Evolutionary conservation across 2,329 filamentous ascomycete genomes (phyloP).

Genomic region (Lecanicillium sp.): DNA sequence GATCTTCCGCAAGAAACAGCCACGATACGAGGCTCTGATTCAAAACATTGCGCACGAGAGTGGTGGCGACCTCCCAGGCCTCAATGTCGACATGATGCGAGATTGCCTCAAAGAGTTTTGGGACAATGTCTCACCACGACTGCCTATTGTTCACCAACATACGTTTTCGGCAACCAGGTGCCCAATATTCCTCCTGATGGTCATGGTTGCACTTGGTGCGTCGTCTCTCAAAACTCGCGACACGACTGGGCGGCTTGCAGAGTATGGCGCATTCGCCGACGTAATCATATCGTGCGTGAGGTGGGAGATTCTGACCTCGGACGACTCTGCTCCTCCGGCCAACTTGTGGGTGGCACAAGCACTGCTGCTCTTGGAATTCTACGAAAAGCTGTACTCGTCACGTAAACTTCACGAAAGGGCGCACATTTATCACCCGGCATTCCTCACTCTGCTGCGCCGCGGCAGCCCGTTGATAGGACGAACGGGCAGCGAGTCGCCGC

Average conservation of each 20-base stretch:
- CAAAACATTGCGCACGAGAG: constrained; percentile 28
- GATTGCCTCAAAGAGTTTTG: constrained; percentile 82
- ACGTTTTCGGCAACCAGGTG: constrained; percentile 79
- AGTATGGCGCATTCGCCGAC: constrained; percentile 40
- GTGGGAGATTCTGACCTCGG: constrained; percentile 76
- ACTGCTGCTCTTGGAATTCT: constrained; percentile 73
- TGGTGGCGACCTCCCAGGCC: constrained; percentile 33
- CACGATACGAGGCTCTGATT: constrained; percentile 26
- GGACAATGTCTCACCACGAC: constrained; percentile 74
- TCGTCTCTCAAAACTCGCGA: constrained; percentile 62
- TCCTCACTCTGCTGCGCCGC: constrained; percentile 73
- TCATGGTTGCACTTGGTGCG: constrained; percentile 78
- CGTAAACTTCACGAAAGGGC: constrained; percentile 76
- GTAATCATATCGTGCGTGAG: constrained; percentile 64
- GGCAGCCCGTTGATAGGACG: constrained; percentile 80
- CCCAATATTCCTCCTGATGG: constrained; percentile 65
- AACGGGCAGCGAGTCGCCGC: constrained; percentile 70
- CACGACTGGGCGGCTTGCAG: constrained; percentile 41
- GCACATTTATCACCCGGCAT: constrained; percentile 83
- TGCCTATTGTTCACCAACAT: constrained; percentile 81
- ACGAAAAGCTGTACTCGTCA: constrained; percentile 87
- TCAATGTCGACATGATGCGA: constrained; percentile 75
- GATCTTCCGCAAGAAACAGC: constrained; percentile 34
- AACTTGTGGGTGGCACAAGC: constrained; percentile 86
- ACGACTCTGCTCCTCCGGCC: constrained; percentile 74